Evolutionary conservation across 495 filamentous ascomycete species (phyloP).

Genomic region (Aspergillus campestris): DNA sequence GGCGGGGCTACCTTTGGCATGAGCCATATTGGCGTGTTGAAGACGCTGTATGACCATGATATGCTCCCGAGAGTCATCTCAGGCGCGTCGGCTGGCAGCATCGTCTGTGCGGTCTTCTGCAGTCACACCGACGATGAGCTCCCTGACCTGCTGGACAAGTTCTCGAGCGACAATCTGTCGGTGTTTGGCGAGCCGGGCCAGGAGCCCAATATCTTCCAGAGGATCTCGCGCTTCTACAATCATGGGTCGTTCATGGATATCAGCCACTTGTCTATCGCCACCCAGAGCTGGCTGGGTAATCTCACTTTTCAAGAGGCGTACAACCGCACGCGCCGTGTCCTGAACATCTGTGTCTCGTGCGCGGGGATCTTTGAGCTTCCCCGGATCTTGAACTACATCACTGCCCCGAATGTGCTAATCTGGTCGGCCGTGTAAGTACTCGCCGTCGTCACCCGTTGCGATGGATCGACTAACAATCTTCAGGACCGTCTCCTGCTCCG

Average conservation of each 20-base stretch:
- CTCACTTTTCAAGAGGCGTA: constrained; percentile 95
- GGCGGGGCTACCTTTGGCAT: constrained; percentile 93
- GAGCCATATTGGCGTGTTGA: constrained; percentile 93
- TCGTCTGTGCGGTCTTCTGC: constrained; percentile 81
- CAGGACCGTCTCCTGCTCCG: constrained; percentile 83
- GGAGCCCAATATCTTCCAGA: constrained; percentile 59
- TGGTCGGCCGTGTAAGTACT: constrained; percentile 81
- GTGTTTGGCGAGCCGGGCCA: constrained; percentile 72
- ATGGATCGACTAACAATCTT: constrained; percentile 13
- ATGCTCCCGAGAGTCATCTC: constrained; percentile 88
- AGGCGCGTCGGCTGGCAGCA: constrained; percentile 88
- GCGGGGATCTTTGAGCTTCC: constrained; percentile 82
- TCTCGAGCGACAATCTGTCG: constrained; percentile 71
- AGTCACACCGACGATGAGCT: constrained; percentile 80
- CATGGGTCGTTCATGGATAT: constrained; percentile 80
- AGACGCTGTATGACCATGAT: constrained; percentile 65
- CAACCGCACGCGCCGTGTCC: constrained; percentile 78
- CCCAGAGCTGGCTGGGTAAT: constrained; percentile 71
- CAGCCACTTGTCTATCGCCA: constrained; percentile 66
- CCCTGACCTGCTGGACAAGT: constrained; percentile 58
- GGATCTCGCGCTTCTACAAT: constrained; percentile 68
- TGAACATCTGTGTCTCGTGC: constrained; percentile 89
- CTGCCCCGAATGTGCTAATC: constrained; percentile 86
- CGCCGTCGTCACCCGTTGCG: background rate
- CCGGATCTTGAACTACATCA: constrained; percentile 82